phyloP scores from a whole-genome alignment of 1,284 basidiomycete genomes.

The Cutaneotrichosporon cutaneum region DNA sequence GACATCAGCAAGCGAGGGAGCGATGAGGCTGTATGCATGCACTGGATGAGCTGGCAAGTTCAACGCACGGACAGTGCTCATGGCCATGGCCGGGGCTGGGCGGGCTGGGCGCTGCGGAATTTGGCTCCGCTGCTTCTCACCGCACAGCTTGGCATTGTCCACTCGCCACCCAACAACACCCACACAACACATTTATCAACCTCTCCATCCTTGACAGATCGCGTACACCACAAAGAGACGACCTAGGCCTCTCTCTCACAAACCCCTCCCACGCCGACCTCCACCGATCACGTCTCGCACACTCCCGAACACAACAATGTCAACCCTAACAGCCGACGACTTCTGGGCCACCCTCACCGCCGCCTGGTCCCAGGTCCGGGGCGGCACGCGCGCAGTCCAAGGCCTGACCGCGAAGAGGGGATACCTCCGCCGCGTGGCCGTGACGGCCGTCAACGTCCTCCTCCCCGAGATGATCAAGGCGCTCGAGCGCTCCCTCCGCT shows the following conservation, averaged over 20 bases:
- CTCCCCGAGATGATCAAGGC: neutral
- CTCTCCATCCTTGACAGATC: neutral
- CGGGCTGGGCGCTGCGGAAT: neutral
- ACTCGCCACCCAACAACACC: neutral
- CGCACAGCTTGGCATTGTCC: neutral
- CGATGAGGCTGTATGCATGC: neutral
- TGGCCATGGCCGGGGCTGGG: neutral
- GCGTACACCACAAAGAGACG: no score
- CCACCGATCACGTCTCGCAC: neutral
- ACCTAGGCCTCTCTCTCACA: neutral
- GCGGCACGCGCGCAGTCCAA: neutral
- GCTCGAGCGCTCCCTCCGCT: neutral
- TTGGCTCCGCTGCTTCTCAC: neutral
- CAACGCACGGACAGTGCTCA: neutral
- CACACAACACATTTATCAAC: no score
- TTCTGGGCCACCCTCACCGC: neutral
- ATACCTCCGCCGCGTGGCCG: neutral
- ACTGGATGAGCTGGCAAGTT: neutral
- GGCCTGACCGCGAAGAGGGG: neutral
- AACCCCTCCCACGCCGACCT: conserved; percentile 9
- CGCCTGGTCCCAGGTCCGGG: neutral
- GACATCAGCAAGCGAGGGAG: no score
- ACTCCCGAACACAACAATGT: neutral
- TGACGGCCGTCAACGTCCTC: neutral
- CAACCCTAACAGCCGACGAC: neutral